Evolutionary conservation across 306 rosid genomes (phyloP).

Genomic region (Castanospermum australe): DNA sequence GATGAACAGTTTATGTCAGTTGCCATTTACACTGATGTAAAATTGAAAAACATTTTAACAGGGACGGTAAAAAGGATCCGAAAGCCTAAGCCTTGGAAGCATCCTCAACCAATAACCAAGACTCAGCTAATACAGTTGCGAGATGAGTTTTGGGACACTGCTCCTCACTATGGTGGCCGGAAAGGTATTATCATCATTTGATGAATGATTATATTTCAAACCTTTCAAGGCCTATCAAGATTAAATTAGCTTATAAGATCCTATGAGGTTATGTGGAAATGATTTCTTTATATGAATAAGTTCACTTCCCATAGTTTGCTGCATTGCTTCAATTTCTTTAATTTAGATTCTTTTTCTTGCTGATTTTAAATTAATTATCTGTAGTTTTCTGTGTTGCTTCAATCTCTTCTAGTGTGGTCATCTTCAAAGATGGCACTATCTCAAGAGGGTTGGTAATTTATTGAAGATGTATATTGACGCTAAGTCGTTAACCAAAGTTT

Average conservation of each 20-base stretch:
- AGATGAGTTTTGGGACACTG: constrained; percentile 98
- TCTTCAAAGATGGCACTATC: constrained; percentile 1
- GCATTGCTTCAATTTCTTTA: constrained; percentile 9
- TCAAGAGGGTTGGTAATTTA: background rate
- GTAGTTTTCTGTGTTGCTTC: background rate
- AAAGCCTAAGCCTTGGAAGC: constrained; percentile 99
- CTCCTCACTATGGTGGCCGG: constrained; percentile 99
- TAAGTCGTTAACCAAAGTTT: background rate
- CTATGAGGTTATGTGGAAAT: constrained; percentile 5
- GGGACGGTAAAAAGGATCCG: constrained; percentile 76
- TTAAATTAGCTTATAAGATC: constrained; percentile 6
- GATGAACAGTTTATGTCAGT: background rate
- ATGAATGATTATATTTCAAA: constrained; percentile 3
- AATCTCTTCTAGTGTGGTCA: background rate
- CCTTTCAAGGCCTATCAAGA: background rate
- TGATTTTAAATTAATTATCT: background rate
- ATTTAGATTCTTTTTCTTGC: background rate
- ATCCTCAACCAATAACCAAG: constrained; percentile 94
- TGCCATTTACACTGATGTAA: constrained; percentile 19
- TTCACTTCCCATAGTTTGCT: constrained; percentile 1
- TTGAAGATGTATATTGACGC: background rate
- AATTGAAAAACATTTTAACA: constrained; percentile 28
- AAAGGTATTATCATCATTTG: constrained; percentile 55
- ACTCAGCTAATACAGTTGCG: constrained; percentile 84
- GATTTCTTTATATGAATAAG: background rate